Evolutionary conservation across 2,329 filamentous ascomycete genomes (phyloP), one percentile per base, ranked within the genome.

Genomic region (Microcyclosporella mali): DNA sequence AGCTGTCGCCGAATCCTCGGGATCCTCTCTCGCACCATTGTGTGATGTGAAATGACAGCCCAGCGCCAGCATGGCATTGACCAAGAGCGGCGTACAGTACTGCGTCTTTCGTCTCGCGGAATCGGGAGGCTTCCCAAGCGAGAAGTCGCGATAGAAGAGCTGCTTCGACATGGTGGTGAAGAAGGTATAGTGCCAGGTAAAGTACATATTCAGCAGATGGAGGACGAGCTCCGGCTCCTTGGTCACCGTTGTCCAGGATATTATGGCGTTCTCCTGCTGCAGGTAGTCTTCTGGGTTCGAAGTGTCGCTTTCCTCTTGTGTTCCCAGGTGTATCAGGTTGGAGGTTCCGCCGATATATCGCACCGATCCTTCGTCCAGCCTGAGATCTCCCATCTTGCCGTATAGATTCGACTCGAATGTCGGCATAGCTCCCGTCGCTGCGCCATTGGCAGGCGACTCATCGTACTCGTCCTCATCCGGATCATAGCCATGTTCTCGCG

Each of bases 121-220:
- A 0, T 72, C 66, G 1, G 71, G 70, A 3, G 78, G 77, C 48
- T 75, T 81, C 1, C 92, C 90, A 11, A 75, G 76, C 33, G 83
- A 64, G 56, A 94, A 95, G 62, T 97, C 89, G 32, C 83, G 77
- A 60, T 86, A 89, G 62, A 98, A 97, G 25, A 94, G 70, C 29
- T 76, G 81, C 62, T 87, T 94, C 10, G 89, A 90, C 6, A 97
- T 71, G 0, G 86, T 92, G 3, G 88, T 90, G 64, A 97, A 98
- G 67, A 92, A 97, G 14, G 88, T 83, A 65, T 97, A 97, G 66
- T 97, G 92, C 85, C 90, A 97, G 56, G 82, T 88, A 68, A 97
- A 97, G 67, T 98, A 98, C 86, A 97, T 89, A 58, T 89, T 90
- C 61, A 98, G 79, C 14, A 98, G 78, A 64, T 95, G 90, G 12